Conservation (phyloP, 441 rosid species). For the Melastoma candidum region DNA sequence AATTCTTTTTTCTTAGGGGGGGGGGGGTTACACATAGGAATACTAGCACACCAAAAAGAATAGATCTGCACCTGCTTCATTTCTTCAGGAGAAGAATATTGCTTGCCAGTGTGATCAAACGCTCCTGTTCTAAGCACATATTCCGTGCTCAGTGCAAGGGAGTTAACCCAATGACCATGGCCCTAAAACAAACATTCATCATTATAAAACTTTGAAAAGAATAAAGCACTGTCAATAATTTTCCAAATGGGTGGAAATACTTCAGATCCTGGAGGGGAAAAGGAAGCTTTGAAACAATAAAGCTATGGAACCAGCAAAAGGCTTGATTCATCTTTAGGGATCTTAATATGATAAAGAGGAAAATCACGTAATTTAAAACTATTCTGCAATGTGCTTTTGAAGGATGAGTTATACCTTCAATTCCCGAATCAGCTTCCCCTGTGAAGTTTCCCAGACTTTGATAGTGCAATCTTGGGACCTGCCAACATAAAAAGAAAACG, state of each 20-base stretch:
- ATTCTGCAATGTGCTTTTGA: not conserved
- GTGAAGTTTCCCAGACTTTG: slow-evolving; percentile 96
- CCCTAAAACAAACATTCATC: slow-evolving; percentile 38
- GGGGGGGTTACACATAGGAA: too few species aligned
- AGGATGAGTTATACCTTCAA: slow-evolving; percentile 44
- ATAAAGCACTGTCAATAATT: too few species aligned
- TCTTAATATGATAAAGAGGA: too few species aligned
- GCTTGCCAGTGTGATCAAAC: slow-evolving; percentile 85
- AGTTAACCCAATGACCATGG: slow-evolving; percentile 98
- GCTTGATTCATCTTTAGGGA: too few species aligned
- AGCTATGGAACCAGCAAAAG: too few species aligned
- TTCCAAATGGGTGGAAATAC: too few species aligned
- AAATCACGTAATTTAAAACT: not conserved
- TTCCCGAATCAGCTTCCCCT: slow-evolving; percentile 96
- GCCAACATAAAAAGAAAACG: slow-evolving; percentile 15
- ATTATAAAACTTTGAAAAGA: slow-evolving; percentile 3
- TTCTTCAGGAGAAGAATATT: slow-evolving; percentile 77
- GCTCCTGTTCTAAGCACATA: slow-evolving; percentile 96
- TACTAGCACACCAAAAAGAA: not conserved
- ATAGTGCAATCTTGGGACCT: slow-evolving; percentile 96
- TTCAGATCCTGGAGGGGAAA: too few species aligned
- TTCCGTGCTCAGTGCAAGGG: slow-evolving; percentile 95
- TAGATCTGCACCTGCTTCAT: slow-evolving; percentile 56
- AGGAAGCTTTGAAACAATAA: too few species aligned
- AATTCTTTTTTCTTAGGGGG: too few species aligned